A percentile compares a stretch with the other conserved stretches of the same genome.
These are phyloP conservation scores for Metschnikowia bowlesiae DNA, from an alignment of 805 yeast genomes.

Conservation along the genomic window DNA sequence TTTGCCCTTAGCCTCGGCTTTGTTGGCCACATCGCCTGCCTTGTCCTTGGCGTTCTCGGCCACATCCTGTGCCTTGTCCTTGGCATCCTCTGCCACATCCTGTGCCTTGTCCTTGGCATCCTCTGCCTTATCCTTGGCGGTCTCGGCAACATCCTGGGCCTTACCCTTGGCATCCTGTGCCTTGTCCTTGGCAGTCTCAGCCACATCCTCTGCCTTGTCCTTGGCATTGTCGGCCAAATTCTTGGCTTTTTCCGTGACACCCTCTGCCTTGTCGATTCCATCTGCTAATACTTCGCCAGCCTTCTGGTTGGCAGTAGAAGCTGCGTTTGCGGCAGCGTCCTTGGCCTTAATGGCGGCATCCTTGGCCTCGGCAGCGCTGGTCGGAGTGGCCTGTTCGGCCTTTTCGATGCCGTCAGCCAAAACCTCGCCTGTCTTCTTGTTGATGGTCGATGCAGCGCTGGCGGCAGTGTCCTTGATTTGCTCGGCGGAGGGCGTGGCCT, in stretches of 20 bases:
- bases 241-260: slow-evolving; percentile 11
- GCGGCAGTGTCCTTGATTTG: slow-evolving; percentile 20
- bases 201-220: slow-evolving; percentile 13
- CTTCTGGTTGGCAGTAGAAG: slow-evolving; percentile 14
- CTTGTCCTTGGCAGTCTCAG: slow-evolving; percentile 15
- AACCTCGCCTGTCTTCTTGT: slow-evolving; percentile 29
- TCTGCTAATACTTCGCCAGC: slow-evolving; percentile 32
- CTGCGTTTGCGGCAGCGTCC: slow-evolving; percentile 2
- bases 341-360: slow-evolving; percentile 5
- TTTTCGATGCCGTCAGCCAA: slow-evolving; percentile 31
- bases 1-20: slow-evolving; percentile 17
- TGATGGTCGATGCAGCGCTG: slow-evolving; percentile 18
- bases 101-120: slow-evolving; percentile 1
- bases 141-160: slow-evolving; percentile 18
- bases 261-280: slow-evolving; percentile 25
- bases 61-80: slow-evolving; percentile 7
- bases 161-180: slow-evolving; percentile 16
- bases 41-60: background rate
- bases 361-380: slow-evolving; percentile 8
- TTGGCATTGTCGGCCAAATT: slow-evolving; percentile 10
- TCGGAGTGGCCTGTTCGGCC: slow-evolving; percentile 16
- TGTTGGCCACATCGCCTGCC: slow-evolving; percentile 4
- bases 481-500: slow-evolving; percentile 18
- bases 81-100: background rate
- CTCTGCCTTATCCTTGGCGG: slow-evolving; percentile 5